Base-by-base conservation (phyloP, 768 basidiomycete species). In the Mrakia hoshinonis region DNA sequence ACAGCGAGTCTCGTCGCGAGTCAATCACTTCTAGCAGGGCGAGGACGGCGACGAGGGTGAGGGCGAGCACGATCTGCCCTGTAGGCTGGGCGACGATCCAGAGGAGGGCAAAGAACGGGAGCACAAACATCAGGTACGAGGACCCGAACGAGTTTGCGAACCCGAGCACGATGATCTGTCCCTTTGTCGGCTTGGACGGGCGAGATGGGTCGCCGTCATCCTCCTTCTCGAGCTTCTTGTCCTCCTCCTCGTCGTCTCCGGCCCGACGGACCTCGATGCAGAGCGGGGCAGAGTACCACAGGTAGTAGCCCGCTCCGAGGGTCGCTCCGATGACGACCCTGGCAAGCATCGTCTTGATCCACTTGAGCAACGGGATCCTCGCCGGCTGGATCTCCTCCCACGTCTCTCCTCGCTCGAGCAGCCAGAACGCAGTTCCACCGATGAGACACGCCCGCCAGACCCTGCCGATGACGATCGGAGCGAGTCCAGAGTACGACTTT, bases 121-220 rank as follows among this genome's bases (percentile, higher is more conserved):
- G 82, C 85, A 89, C 89, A 76, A 96, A 90, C 47, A 95, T 81
- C 68, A 93, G 81, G 79, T 92, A 96, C 1, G 91, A 86, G 20
- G 92, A 87, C 20, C 92, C 95, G 76, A 87, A 94, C 0, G 90
- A 87, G 77, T 97, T 96, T 0, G 91, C 90, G 76, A 87, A 95
- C 0, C 94, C 94, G 0, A 92, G 79, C 1, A 97, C 84, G 36
- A 77, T 75, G 62, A 82, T 76, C 72, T 77, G 75, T 9, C 67
- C 47, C 76, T 79, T 77, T 13, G 67, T 24, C 77, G 82, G 63
- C 34, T 73, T 63, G 12, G 72, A 60, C 7, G 72, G 48, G 22
- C 60, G 66, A 20, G 52, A 36, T 15, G 70, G 70, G 58, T 72
- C 64, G 13, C 67, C 67, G 51, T 72, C 70, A 34, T 60, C 31